A percentile compares a stretch with the other conserved stretches of the same genome.
phyloP scores from a whole-genome alignment of 2,329 filamentous ascomycete species.

The Chaetomium globosum region DNA sequence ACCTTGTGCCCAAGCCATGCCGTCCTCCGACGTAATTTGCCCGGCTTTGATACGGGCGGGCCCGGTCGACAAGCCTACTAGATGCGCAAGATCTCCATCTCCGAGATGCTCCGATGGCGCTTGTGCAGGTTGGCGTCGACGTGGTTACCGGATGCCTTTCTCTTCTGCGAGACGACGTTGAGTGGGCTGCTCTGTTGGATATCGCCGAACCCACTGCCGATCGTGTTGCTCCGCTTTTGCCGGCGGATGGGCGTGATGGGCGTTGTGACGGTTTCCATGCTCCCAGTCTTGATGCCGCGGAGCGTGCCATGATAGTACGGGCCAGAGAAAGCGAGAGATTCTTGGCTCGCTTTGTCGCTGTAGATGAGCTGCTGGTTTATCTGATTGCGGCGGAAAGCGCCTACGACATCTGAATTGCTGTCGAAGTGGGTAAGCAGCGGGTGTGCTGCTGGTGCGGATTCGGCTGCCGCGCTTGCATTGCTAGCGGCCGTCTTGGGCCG shows the following conservation, averaged over 20 bases:
- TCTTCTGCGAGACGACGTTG: slow-evolving; percentile 54
- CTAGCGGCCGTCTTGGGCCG: slow-evolving; percentile 44
- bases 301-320: slow-evolving; percentile 63
- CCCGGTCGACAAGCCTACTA: slow-evolving; percentile 37
- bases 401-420: slow-evolving; percentile 67
- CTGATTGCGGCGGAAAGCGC: slow-evolving; percentile 74
- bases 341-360: slow-evolving; percentile 62
- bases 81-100: slow-evolving; percentile 54
- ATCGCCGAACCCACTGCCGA: slow-evolving; percentile 33
- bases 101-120: slow-evolving; percentile 61
- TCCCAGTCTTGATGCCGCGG: slow-evolving; percentile 65
- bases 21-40: slow-evolving; percentile 52
- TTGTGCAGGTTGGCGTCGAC: slow-evolving; percentile 53
- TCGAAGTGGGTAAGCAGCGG: slow-evolving; percentile 68
- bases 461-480: slow-evolving; percentile 51
- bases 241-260: slow-evolving; percentile 70
- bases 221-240: slow-evolving; percentile 51
- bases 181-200: slow-evolving; percentile 53
- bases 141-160: slow-evolving; percentile 52
- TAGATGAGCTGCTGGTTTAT: slow-evolving; percentile 63
- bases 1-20: slow-evolving; percentile 41
- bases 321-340: slow-evolving; percentile 64
- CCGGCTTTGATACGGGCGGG: slow-evolving; percentile 19
- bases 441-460: slow-evolving; percentile 50
- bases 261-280: slow-evolving; percentile 65